Percentiles rank a stretch among this genome's conserved stretches.
These are phyloP conservation scores for sorghum (Sorghum bicolor) DNA, from an alignment of 176 grass and related monocot species.

Conservation along the genomic window Sorghum_bicolor_NCBIv3 NC_012872.2:64322001-64322500, in stretches of 20 bases:
- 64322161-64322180: background rate
- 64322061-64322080: background rate
- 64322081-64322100: background rate
- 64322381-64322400: too few species aligned
- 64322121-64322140: too few species aligned
- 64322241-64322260: background rate
- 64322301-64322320: too few species aligned
- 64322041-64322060: background rate
- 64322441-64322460: too few species aligned
- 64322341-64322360: too few species aligned
- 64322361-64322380: too few species aligned
- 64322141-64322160: background rate
- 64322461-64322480: too few species aligned
- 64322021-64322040: conserved; percentile 20
- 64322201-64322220: background rate
- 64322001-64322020: background rate
- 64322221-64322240: background rate
- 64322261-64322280: background rate
- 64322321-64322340: too few species aligned
- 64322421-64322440: too few species aligned
- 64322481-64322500: too few species aligned
- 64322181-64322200: background rate
- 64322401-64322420: too few species aligned
- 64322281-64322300: background rate
- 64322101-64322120: background rate